Conservation (phyloP, 2,329 filamentous ascomycete species). For the Aspergillus latus region DNA sequence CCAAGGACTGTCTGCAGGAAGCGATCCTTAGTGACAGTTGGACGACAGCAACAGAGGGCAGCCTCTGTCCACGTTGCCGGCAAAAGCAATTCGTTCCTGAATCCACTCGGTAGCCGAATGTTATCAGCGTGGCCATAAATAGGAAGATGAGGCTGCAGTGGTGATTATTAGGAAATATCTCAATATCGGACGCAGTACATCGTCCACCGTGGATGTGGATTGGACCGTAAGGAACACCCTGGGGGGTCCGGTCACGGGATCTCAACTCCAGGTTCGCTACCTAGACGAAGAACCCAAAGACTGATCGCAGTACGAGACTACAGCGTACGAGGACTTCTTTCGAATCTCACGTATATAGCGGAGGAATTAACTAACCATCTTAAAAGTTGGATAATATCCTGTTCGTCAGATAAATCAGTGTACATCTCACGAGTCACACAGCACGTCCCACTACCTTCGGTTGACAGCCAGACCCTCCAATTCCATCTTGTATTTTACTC, state of each 20-base stretch:
- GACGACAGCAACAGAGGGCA: conserved; percentile 13
- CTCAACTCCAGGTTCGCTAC: not conserved
- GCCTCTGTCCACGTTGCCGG: conserved; percentile 21
- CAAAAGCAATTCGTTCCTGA: conserved; percentile 5
- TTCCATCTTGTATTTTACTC: not conserved
- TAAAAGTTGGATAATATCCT: not conserved
- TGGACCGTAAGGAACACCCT: not conserved
- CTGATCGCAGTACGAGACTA: too few relatives aligned
- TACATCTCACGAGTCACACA: not conserved
- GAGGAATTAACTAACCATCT: not conserved
- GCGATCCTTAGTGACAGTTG: conserved; percentile 1
- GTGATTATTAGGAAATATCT: not conserved
- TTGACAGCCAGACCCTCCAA: not conserved
- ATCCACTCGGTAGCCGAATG: not conserved
- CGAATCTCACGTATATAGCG: too few relatives aligned
- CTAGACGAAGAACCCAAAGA: too few relatives aligned
- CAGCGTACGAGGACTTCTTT: too few relatives aligned
- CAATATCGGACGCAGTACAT: not conserved
- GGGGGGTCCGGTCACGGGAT: not conserved
- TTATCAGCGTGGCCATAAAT: conserved; percentile 5
- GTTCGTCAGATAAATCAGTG: not conserved
- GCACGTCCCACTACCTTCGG: not conserved
- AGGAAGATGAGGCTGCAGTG: conserved; percentile 9
- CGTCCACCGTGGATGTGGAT: not conserved
- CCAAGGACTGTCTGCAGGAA: conserved; percentile 19